Percentiles rank a stretch among this genome's conserved stretches.
These are phyloP conservation scores for Brettanomyces bruxellensis DNA, from an alignment of 805 yeast species.

Conservation along the genomic window DNA sequence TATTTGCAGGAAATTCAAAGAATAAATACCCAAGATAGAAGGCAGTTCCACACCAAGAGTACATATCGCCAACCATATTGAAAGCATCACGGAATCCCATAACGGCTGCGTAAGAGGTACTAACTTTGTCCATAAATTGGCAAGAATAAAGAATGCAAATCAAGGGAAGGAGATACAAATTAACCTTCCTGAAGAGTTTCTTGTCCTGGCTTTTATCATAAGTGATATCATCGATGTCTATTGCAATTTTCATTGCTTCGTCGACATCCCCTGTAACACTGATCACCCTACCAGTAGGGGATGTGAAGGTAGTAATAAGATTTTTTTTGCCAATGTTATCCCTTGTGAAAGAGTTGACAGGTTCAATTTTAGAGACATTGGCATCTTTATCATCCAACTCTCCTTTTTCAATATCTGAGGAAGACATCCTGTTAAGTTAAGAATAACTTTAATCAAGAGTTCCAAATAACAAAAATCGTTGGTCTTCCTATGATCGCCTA, in stretches of 20 bases:
- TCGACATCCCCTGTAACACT: conserved; percentile 2
- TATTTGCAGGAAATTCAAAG: conserved; percentile 36
- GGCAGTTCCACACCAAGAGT: conserved; percentile 35
- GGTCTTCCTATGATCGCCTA: too few relatives aligned
- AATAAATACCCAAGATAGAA: conserved; percentile 39
- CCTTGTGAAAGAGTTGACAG: conserved; percentile 1
- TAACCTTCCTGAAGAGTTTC: conserved; percentile 31
- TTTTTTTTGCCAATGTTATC: background rate
- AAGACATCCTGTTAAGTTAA: too few relatives aligned
- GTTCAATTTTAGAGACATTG: background rate
- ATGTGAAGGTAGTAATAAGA: background rate
- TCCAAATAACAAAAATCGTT: too few relatives aligned
- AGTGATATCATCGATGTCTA: background rate
- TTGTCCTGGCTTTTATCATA: conserved; percentile 1
- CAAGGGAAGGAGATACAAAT: conserved; percentile 40
- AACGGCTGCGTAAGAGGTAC: conserved; percentile 47
- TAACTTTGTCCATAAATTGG: conserved; percentile 53
- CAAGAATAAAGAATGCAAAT: conserved; percentile 39
- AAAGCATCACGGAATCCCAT: conserved; percentile 28
- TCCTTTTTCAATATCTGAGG: background rate
- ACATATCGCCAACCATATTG: conserved; percentile 27
- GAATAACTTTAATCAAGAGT: too few relatives aligned
- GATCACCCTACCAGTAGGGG: background rate
- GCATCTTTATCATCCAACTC: conserved; percentile 2
- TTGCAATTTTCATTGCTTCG: conserved; percentile 1